Percentiles rank a stretch among this genome's conserved stretches.
Conservation (phyloP, 495 filamentous ascomycete genomes). For the Hypoxylon fragiforme region DNA sequence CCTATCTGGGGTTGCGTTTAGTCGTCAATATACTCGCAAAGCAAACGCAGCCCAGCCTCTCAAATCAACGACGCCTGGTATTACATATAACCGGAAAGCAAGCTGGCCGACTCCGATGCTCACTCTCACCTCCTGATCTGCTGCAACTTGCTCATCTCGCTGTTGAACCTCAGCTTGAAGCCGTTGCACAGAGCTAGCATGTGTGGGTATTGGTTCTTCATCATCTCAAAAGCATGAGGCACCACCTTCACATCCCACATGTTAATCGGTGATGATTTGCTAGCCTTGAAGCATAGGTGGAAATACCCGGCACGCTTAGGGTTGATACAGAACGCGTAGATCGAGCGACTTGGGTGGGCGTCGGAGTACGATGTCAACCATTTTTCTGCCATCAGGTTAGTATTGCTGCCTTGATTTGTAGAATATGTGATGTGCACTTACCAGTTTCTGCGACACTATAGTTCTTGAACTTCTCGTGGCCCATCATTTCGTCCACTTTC, state of each 20-base stretch:
- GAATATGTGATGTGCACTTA: slow-evolving; percentile 51
- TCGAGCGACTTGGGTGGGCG: slow-evolving; percentile 91
- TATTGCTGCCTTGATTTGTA: background rate
- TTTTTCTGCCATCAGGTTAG: slow-evolving; percentile 66
- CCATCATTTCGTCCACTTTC: slow-evolving; percentile 95
- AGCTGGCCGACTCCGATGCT: background rate
- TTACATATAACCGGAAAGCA: slow-evolving; percentile 6
- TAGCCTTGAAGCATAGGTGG: slow-evolving; percentile 92
- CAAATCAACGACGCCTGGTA: slow-evolving; percentile 14
- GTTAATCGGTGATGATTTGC: slow-evolving; percentile 66
- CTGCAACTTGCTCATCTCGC: slow-evolving; percentile 51
- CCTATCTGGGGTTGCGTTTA: background rate
- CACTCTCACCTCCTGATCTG: slow-evolving; percentile 37
- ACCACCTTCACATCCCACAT: slow-evolving; percentile 90
- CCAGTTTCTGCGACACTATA: slow-evolving; percentile 80
- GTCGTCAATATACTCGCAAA: background rate
- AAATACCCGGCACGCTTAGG: slow-evolving; percentile 93
- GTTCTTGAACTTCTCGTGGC: slow-evolving; percentile 86
- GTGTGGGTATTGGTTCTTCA: slow-evolving; percentile 84
- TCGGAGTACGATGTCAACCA: slow-evolving; percentile 95
- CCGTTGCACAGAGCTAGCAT: slow-evolving; percentile 93
- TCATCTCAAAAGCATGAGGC: slow-evolving; percentile 82
- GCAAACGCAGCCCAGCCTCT: slow-evolving; percentile 9
- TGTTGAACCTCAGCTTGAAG: slow-evolving; percentile 60
- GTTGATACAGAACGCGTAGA: slow-evolving; percentile 93